Evolutionary conservation across 306 rosid species (phyloP).

Genomic region (Sophora flavescens): DNA sequence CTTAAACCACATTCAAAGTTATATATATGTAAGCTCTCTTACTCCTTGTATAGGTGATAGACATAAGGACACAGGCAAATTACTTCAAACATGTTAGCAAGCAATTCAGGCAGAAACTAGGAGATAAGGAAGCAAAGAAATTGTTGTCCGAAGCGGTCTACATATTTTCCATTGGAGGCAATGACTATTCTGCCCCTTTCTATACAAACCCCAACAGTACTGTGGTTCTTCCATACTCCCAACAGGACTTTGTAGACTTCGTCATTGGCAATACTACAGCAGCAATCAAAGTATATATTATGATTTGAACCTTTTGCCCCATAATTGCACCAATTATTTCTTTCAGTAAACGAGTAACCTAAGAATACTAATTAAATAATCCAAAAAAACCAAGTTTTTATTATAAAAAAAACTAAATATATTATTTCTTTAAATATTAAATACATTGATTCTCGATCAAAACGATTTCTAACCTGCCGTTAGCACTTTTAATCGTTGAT

Average conservation of each 20-base stretch:
- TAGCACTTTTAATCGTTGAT: background rate
- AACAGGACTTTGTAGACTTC: constrained; percentile 40
- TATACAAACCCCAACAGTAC: background rate
- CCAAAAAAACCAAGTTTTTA: no score
- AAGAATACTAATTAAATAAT: no score
- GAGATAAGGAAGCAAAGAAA: constrained; percentile 41
- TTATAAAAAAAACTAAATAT: no score
- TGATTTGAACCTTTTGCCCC: background rate
- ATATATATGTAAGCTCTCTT: background rate
- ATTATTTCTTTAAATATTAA: no score
- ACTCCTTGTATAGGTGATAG: constrained; percentile 45
- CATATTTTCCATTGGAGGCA: constrained; percentile 51
- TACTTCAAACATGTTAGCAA: constrained; percentile 50
- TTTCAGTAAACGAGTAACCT: background rate
- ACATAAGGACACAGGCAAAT: constrained; percentile 54
- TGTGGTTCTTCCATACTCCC: constrained; percentile 34
- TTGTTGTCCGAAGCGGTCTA: constrained; percentile 57
- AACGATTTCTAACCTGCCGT: no score
- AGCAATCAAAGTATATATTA: constrained; percentile 41
- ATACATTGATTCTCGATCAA: no score
- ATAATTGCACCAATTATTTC: background rate
- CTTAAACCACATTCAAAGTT: background rate
- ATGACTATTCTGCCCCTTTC: constrained; percentile 49
- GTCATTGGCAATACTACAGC: constrained; percentile 58
- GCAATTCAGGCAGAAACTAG: constrained; percentile 45